These are phyloP conservation scores for Tilletia setariae DNA, from an alignment of 1,284 basidiomycete genomes.

Conservation along the genomic window DNA sequence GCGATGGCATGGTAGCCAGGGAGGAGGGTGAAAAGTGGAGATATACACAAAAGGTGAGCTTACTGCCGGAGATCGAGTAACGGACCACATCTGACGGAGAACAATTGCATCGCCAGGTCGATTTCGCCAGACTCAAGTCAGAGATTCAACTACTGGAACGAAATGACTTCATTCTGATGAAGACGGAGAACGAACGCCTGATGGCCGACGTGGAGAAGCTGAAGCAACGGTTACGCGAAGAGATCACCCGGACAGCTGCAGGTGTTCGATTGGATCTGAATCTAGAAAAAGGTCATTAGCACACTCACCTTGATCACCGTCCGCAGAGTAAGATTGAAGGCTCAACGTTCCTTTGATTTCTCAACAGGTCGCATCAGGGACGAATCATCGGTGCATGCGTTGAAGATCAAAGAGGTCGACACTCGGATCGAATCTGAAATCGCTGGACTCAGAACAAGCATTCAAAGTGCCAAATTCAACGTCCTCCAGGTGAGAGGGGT, in stretches of 20 bases:
- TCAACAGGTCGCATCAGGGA: slow-evolving; percentile 75
- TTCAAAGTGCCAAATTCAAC: slow-evolving; percentile 81
- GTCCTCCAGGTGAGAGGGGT: slow-evolving; percentile 35
- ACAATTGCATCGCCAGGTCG: slow-evolving; percentile 65
- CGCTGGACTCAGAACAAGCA: slow-evolving; percentile 79
- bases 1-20: slow-evolving; percentile 45
- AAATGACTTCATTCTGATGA: slow-evolving; percentile 93
- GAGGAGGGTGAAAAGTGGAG: slow-evolving; percentile 50
- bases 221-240: slow-evolving; percentile 84
- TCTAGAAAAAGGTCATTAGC: slow-evolving; percentile 73
- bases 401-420: slow-evolving; percentile 98
- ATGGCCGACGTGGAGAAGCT: slow-evolving; percentile 89
- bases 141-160: slow-evolving; percentile 95
- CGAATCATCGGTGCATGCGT: slow-evolving; percentile 83
- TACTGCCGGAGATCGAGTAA: too few species aligned
- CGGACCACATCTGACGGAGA: too few species aligned
- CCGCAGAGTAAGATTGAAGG: neutral
- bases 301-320: neutral
- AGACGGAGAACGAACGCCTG: slow-evolving; percentile 89
- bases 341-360: neutral
- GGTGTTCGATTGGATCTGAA: slow-evolving; percentile 93
- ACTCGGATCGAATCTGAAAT: slow-evolving; percentile 97
- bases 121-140: slow-evolving; percentile 94
- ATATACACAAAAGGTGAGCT: slow-evolving; percentile 48
- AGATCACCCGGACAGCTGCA: slow-evolving; percentile 79